Evolutionary conservation across 768 basidiomycete species (phyloP).

Genomic region (Boletales sp.): DNA sequence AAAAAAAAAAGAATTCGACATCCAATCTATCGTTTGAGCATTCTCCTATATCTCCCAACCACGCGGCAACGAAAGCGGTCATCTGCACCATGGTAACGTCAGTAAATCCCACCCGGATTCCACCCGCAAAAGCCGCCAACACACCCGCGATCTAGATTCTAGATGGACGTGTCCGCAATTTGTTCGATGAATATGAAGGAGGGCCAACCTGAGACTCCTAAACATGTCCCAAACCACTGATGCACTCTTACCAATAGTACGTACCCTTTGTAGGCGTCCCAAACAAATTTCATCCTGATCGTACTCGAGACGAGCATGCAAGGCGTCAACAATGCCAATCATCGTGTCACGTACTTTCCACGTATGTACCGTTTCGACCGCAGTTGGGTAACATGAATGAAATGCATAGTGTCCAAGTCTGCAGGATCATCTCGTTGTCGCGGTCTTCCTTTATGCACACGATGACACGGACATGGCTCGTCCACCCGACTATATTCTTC

Average conservation of each 20-base stretch:
- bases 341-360: not conserved
- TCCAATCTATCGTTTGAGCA: slow-evolving; percentile 5
- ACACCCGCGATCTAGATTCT: slow-evolving; percentile 12
- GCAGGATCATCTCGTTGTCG: not conserved
- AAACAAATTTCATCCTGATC: too few relatives aligned
- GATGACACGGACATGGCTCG: not conserved
- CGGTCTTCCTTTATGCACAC: too few relatives aligned
- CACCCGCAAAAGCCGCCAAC: slow-evolving; percentile 12
- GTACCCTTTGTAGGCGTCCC: too few relatives aligned
- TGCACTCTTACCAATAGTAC: too few relatives aligned
- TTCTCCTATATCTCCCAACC: slow-evolving; percentile 1
- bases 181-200: slow-evolving; percentile 21
- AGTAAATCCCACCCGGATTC: slow-evolving; percentile 7
- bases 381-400: slow-evolving; percentile 1
- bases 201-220: slow-evolving; percentile 5
- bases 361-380: slow-evolving; percentile 13
- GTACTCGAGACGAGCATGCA: too few relatives aligned
- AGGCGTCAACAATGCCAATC: too few relatives aligned
- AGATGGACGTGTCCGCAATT: slow-evolving; percentile 18
- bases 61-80: slow-evolving; percentile 9
- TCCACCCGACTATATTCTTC: slow-evolving; percentile 3
- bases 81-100: slow-evolving; percentile 8
- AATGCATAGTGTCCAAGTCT: not conserved
- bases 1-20: too few relatives aligned
- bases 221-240: too few relatives aligned